Base-by-base conservation (phyloP, 768 basidiomycete species). In the Tylopilus subfusipes region DNA sequence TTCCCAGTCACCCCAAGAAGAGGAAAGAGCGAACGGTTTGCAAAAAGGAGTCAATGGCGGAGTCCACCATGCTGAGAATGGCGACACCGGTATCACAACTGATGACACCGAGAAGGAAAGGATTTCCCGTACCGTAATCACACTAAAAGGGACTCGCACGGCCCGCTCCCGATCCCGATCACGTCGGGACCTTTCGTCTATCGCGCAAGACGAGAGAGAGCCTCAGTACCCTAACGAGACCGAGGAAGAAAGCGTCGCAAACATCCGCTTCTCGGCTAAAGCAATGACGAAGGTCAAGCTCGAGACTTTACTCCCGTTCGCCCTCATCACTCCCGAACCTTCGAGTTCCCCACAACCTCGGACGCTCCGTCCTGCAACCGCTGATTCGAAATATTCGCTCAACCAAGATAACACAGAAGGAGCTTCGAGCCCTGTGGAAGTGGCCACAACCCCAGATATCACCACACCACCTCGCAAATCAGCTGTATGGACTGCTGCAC, bases 211-310 rank as follows among this genome's bases (percentile, higher is more conserved):
- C 57, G 77, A 78, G 34, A 79, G 76, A 58, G 81, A 80, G 60
- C 85, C 86, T 8, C 77, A 47, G 48, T 65, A 68, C 40, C 85
- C 83, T 16, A 84, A 88, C 59, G 72, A 75, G 19, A 73, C 75
- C 14, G 88, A 88, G 61, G 76, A 70, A 51, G 87, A 88, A 30
- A 89, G 85, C 59, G 73, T 91, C 22, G 86, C 89, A 19, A 87
- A 84, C 61, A 78, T 88, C 48, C 84, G 88, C 36, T 90, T 90
- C 72, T 89, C 87, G 11, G 89, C 88, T 9, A 78, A 82, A 51
- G 73, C 80, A 48, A 76, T 91, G 22, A 77, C 85, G 16, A 85
- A 82, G 64, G 74, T 74, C 11, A 82, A 85, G 63, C 72, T 91
- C 46, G 74, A 70, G 25, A 70, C 73, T 13, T 69, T 86, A 21